Conservation (phyloP, 345 rosid species). For the Citrus hindsii region DNA sequence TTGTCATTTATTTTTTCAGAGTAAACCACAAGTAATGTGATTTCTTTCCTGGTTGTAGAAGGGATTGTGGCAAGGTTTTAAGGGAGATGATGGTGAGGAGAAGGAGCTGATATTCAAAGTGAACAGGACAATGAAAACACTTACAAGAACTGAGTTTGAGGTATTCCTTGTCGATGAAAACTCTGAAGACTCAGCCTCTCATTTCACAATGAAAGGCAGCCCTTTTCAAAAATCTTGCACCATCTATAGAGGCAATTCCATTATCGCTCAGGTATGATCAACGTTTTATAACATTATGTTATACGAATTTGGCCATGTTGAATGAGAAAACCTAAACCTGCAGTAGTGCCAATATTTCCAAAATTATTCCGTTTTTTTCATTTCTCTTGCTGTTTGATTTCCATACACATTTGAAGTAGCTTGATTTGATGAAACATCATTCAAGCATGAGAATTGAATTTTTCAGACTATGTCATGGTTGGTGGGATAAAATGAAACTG, state of each 20-base stretch:
- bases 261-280: constrained; percentile 69
- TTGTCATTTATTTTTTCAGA: not conserved
- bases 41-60: constrained; percentile 40
- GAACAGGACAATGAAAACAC: constrained; percentile 44
- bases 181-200: constrained; percentile 25
- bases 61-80: constrained; percentile 64
- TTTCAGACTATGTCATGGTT: not conserved
- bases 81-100: constrained; percentile 37
- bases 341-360: not conserved
- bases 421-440: not conserved
- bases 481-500: not conserved
- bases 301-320: not conserved
- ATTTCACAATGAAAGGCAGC: constrained; percentile 58
- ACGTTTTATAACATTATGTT: not conserved
- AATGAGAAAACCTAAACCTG: not conserved
- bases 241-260: constrained; percentile 52
- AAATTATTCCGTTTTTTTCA: not conserved
- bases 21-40: not conserved
- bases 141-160: constrained; percentile 56
- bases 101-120: constrained; percentile 52
- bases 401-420: not conserved
- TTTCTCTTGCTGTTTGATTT: not conserved
- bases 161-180: constrained; percentile 40
- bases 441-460: not conserved
- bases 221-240: constrained; percentile 83